Evolutionary conservation across 2,329 filamentous ascomycete genomes (phyloP), one percentile per base, ranked within the genome.

Genomic region (Bertia moriformis): DNA sequence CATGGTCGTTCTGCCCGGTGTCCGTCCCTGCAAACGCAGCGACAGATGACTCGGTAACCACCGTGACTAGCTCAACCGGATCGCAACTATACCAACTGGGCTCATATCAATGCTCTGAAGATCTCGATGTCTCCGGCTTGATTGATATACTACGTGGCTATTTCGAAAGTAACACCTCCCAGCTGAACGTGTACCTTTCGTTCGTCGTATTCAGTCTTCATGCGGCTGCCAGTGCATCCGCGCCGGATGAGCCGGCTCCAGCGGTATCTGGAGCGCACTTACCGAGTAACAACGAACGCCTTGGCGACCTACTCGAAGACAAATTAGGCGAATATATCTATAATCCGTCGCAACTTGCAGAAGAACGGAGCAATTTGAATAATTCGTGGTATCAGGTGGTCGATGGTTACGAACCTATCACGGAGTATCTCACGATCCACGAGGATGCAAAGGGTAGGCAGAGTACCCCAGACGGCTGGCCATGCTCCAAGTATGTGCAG

Each of bases 381-480:
- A 15, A 35, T 7, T 35, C 32, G 7, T 35, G 32, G 32, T 35
- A 35, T 35, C 12, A 35, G 17, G 32, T 35, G 7, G 32, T 10
- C 7, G 32, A 35, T 7, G 15, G 32, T 7, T 35, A 35, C 15
- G 10, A 12, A 35, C 32, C 32, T 7, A 10, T 35, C 15, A 35
- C 32, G 32, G 32, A 35, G 7, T 35, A 35, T 35, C 17, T 35
- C 32, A 35, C 32, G 12, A 7, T 35, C 17, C 32, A 35, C 15
- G 32, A 12, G 32, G 32, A 35, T 14, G 32, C 7, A 15, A 7
- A 10, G 10, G 32, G 15, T 14, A 35, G 7, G 10, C 32, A 35
- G 7, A 35, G 32, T 35, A 35, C 32, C 7, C 32, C 32, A 15
- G 32, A 35, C 17, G 32, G 32, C 7, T 35, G 32, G 32, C 32